Conservation (phyloP, 495 filamentous ascomycete genomes). For the Diplogelasinospora grovesii region DNA sequence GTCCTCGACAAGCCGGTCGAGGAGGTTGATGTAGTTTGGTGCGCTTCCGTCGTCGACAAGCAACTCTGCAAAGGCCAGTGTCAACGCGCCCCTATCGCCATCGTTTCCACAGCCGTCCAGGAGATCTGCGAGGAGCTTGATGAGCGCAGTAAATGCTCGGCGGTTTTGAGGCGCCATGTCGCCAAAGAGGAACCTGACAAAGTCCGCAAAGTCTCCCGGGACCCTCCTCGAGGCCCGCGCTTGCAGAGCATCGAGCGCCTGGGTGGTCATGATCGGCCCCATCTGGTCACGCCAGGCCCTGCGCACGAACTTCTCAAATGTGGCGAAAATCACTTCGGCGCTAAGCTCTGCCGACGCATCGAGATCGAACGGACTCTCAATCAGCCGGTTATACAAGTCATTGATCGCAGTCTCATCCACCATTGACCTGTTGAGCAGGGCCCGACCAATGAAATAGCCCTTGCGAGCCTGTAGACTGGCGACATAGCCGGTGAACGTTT, state of each 20-base stretch:
- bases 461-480: conserved; percentile 75
- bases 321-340: conserved; percentile 84
- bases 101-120: conserved; percentile 93
- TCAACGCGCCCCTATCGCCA: conserved; percentile 84
- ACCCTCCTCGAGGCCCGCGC: conserved; percentile 65
- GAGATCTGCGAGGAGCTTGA: conserved; percentile 81
- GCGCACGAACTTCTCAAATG: conserved; percentile 89
- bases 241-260: conserved; percentile 62
- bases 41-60: conserved; percentile 71
- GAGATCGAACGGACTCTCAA: conserved; percentile 71
- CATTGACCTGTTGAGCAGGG: conserved; percentile 59
- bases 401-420: conserved; percentile 77
- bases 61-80: conserved; percentile 83
- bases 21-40: conserved; percentile 77
- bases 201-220: conserved; percentile 77
- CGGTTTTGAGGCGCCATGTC: conserved; percentile 90
- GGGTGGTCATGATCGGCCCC: conserved; percentile 66
- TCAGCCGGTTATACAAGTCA: conserved; percentile 81
- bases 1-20: conserved; percentile 91
- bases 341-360: conserved; percentile 68
- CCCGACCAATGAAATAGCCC: conserved; percentile 74
- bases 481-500: conserved; percentile 79
- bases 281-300: conserved; percentile 86
- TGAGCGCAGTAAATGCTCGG: conserved; percentile 74
- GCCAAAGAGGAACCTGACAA: conserved; percentile 65